phyloP scores from a whole-genome alignment of 2,329 filamentous ascomycete genomes.

The Colletotrichum tropicicola region DNA sequence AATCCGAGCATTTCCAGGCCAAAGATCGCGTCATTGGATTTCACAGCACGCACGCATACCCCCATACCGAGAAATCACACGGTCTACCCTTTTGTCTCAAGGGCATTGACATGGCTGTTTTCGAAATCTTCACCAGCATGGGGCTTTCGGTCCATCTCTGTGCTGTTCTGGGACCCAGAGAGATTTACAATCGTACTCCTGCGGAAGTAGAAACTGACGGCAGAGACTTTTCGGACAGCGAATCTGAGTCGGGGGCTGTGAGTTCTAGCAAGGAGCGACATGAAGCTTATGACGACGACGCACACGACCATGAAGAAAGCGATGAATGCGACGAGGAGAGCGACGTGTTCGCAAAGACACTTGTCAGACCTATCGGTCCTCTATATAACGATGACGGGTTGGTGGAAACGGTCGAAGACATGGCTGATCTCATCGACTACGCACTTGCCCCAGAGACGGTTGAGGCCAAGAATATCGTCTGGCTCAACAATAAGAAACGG shows the following conservation, averaged over 20 bases:
- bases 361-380: not conserved
- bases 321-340: too few relatives aligned
- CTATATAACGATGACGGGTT: not conserved
- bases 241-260: not conserved
- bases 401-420: not conserved
- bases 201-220: not conserved
- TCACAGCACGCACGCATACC: not conserved
- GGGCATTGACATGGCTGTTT: not conserved
- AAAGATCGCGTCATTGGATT: not conserved
- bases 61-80: not conserved
- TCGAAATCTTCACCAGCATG: not conserved
- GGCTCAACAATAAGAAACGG: not conserved
- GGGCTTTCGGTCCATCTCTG: not conserved
- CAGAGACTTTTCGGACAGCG: not conserved
- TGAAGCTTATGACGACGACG: not conserved
- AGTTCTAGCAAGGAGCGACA: accelerated
- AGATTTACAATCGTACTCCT: accelerated
- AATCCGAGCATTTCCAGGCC: not conserved
- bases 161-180: not conserved
- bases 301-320: not conserved
- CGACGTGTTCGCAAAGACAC: not conserved
- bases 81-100: not conserved
- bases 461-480: not conserved
- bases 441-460: not conserved
- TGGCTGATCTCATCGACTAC: not conserved